A percentile compares a stretch with the other conserved stretches of the same genome.
Evolutionary conservation across 495 filamentous ascomycete species (phyloP).

Genomic region (Articulospora tetracladia): DNA sequence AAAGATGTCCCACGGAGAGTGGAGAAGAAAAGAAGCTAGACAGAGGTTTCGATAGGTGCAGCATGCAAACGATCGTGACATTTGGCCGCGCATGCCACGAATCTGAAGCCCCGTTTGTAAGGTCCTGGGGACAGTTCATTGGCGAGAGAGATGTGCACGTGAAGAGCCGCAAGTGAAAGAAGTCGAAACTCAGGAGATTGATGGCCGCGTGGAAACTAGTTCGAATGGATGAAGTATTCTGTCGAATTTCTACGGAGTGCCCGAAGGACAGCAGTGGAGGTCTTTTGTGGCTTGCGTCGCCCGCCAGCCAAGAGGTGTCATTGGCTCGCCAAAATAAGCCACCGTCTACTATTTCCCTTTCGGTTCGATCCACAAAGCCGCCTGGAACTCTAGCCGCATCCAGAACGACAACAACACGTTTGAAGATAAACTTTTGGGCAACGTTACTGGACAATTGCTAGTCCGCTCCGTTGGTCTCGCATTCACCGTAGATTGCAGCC

Average conservation of each 20-base stretch:
- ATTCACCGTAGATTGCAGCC: conserved; percentile 8
- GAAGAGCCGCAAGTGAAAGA: not conserved
- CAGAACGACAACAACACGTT: conserved; percentile 5
- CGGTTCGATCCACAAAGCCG: not conserved
- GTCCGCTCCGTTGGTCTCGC: not conserved
- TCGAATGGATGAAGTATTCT: not conserved
- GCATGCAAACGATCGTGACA: not conserved
- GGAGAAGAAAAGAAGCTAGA: not conserved
- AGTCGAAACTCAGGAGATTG: not conserved
- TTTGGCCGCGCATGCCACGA: not conserved
- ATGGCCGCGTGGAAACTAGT: not conserved
- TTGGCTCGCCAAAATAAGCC: not conserved
- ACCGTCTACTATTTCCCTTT: not conserved
- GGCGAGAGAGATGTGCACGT: not conserved
- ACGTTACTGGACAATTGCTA: conserved; percentile 9
- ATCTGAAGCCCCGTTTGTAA: not conserved
- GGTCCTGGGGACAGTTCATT: not conserved
- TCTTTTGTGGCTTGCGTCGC: not conserved
- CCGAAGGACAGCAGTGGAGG: not conserved
- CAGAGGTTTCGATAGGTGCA: not conserved
- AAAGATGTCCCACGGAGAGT: not conserved
- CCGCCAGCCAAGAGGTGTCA: not conserved
- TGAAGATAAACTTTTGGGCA: conserved; percentile 5
- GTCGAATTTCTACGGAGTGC: conserved; percentile 1
- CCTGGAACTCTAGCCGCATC: conserved; percentile 3